Base-by-base conservation (phyloP, 495 filamentous ascomycete genomes). In the Annulohypoxylon nitens region DNA sequence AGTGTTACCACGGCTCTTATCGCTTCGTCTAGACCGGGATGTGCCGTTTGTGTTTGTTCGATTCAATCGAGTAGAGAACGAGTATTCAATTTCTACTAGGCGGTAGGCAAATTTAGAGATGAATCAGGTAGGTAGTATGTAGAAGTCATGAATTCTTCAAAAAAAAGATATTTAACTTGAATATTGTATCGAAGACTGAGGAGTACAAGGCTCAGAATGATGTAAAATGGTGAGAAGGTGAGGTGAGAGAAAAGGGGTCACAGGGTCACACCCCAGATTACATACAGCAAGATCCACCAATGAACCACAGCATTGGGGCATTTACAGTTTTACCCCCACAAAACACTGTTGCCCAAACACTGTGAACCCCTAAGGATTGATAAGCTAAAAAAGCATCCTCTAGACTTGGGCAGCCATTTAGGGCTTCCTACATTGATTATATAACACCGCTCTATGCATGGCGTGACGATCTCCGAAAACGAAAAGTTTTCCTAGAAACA, bases 381-480 rank as follows among this genome's bases (percentile, higher is more conserved):
- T 47, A 47, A 47, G 43, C 43, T 20, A 47, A 20, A 47, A n/a
- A 5, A 9, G 5, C 4, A 3, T 47, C 43, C 43, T 2, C 16
- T n/a, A 47, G 43, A n/a, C n/a, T 47, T 47, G 39, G 39, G 39
- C 39, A 47, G 43, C 43, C 16, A 47, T 47, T 47, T 43, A 43
- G 12, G 39, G 43, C 43, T 18, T 47, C 16, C n/a, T 47, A 20
- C 43, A 47, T 47, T 18, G 12, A 43, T 43, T 14, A 14, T 43
- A 30, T 43, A 43, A 43, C 36, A 39, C 11, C 11, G 41, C 14
- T 45, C 11, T 14, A 30, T 45, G 11, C 41, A n/a, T 45, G 41
- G 11, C n/a, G 16, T 6, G 43, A 47, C 43, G n/a, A 47, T 47
- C 43, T 18, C 43, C 16, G n/a, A 20, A 47, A 47, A 20, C 43